Base-by-base conservation (phyloP, 345 rosid species). In the Salix exigua region DNA sequence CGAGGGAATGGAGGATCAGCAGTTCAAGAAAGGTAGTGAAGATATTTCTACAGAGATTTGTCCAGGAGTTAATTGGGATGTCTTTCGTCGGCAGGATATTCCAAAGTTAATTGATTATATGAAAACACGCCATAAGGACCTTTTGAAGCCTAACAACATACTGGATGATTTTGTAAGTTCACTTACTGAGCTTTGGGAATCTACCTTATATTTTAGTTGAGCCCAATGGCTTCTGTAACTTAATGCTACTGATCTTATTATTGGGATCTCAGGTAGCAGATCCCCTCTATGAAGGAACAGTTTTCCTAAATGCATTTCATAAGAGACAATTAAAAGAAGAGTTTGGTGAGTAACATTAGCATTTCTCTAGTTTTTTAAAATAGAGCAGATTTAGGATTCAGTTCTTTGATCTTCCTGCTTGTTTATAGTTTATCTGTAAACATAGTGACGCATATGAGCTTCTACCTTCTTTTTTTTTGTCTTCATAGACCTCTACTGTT, bases 21-120 rank as follows among this genome's bases (percentile, higher is more conserved):
- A 31, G 58, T 76, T 72, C 25, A 67, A 73, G 61, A 74, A 77
- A 50, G 75, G 67, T 51, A 26, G 70, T 40, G 79, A 46, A 58
- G 77, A 71, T 73, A 44, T 72, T 33, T 30, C 76, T 46, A 75
- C 61, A 28, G 70, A 75, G 74, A 68, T 78, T 80, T 68, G 11
- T 63, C 82, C 90, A 7, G 98, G 95, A 80, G 89, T 85, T 61
- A 80, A 64, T 72, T 94, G 98, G 99, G 98, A 94, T 75, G 88
- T 96, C 80, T 96, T 96, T 61, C 82, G 87, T 70, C 90, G 89
- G 80, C 91, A 88, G 85, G 98, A 96, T 83, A 89, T 85, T 78
- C 90, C 95, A 44, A 89, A 91, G 81, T 82, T 96, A 73, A 80
- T 76, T 51, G 82, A 83, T 73, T 96, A 86, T 86, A 30, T 96